Conservation (phyloP, 768 basidiomycete species). For the Pisolithus albus region DNA sequence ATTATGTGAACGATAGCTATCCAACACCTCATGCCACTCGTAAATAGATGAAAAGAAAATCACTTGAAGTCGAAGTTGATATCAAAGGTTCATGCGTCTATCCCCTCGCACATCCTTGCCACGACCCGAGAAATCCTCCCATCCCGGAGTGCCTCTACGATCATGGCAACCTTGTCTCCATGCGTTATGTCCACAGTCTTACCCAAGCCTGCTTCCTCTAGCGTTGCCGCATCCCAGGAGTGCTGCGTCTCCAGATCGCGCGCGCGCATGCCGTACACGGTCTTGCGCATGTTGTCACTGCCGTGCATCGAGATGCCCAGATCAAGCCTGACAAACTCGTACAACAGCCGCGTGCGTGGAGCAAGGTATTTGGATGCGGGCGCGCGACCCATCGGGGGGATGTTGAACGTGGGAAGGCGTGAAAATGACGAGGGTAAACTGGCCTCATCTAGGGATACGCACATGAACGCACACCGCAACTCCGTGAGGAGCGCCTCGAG, state of each 20-base stretch:
- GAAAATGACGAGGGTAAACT: slow-evolving; percentile 15
- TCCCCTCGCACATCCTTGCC: slow-evolving; percentile 40
- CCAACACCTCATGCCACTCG: too few species aligned
- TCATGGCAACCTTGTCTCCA: slow-evolving; percentile 65
- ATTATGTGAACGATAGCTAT: too few species aligned
- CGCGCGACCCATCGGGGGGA: slow-evolving; percentile 46
- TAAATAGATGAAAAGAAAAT: too few species aligned
- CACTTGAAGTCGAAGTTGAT: too few species aligned
- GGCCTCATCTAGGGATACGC: background rate
- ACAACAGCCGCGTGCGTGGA: slow-evolving; percentile 52
- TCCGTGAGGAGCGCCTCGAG: slow-evolving; percentile 20
- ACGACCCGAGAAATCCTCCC: slow-evolving; percentile 58
- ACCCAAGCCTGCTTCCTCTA: slow-evolving; percentile 27
- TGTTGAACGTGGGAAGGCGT: slow-evolving; percentile 32
- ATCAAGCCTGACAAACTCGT: slow-evolving; percentile 66
- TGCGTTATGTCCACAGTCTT: slow-evolving; percentile 42
- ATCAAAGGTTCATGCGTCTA: slow-evolving; percentile 8
- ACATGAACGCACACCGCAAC: slow-evolving; percentile 24
- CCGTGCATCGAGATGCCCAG: slow-evolving; percentile 81
- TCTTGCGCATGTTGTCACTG: slow-evolving; percentile 57
- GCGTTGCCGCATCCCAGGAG: slow-evolving; percentile 30
- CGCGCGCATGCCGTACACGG: slow-evolving; percentile 53
- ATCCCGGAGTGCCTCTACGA: slow-evolving; percentile 75
- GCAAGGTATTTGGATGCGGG: slow-evolving; percentile 61
- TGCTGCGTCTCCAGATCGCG: slow-evolving; percentile 34